These are phyloP conservation scores for Berberis vulgaris DNA, from an alignment of 164 flowering plant species.

Conservation along the genomic window DNA sequence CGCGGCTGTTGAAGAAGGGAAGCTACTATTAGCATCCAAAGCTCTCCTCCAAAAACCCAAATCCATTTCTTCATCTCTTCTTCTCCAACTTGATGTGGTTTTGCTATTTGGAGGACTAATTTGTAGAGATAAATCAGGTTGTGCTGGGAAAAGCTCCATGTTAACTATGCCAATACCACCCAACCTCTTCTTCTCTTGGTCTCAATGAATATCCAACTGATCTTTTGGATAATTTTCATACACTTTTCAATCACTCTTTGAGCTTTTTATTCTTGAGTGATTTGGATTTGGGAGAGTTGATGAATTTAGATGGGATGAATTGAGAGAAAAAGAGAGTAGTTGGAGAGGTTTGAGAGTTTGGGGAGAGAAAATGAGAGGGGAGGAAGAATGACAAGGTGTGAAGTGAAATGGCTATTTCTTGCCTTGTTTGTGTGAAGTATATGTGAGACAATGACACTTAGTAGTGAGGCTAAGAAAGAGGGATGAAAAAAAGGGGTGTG, in stretches of 20 bases:
- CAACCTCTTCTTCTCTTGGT: not conserved
- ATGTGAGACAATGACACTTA: constrained; percentile 89
- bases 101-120: constrained; percentile 81
- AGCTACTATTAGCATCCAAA: constrained; percentile 34
- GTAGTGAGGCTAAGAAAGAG: constrained; percentile 13
- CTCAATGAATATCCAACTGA: not conserved
- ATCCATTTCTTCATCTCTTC: constrained; percentile 42
- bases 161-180: not conserved
- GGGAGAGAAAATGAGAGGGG: constrained; percentile 17
- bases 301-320: constrained; percentile 13
- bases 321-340: constrained; percentile 21
- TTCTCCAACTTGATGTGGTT: constrained; percentile 40
- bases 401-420: constrained; percentile 58
- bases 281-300: constrained; percentile 15
- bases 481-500: constrained; percentile 5
- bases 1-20: constrained; percentile 18
- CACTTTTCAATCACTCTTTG: too few relatives aligned
- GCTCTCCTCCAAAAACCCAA: constrained; percentile 80
- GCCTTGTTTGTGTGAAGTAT: constrained; percentile 76
- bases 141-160: constrained; percentile 95
- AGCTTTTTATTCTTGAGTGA: not conserved
- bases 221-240: too few relatives aligned
- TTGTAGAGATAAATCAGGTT: constrained; percentile 88
- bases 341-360: constrained; percentile 37
- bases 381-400: constrained; percentile 43